Base-by-base conservation (phyloP, 257 asterid species). In the Solanum medicagineum region DNA sequence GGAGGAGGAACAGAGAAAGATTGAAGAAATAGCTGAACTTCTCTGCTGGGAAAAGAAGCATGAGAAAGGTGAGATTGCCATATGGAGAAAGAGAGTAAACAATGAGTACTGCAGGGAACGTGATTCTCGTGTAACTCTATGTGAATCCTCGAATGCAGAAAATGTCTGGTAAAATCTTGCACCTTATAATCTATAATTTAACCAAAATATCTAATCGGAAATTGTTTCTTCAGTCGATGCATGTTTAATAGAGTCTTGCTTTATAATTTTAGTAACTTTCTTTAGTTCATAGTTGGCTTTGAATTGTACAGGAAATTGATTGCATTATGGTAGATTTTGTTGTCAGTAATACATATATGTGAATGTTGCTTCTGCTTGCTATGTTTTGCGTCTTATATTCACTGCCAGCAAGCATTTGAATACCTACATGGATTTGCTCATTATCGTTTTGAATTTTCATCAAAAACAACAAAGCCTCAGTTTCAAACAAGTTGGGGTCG, bases 21-120 rank as follows among this genome's bases (percentile, higher is more conserved):
- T 90, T 54, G 90, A 90, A 86, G 90, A 86, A 47, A 85, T 86
- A 57, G 92, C 92, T 26, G 83, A 86, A 83, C 74, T 36, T 75
- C 92, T 90, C 73, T 90, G 92, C 77, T 90, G 92, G 92, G 92
- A 88, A 73, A 90, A 90, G 87, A 88, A 77, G 63, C 84, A 85
- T 9, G 91, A 88, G 81, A 85, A 85, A 83, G 89, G 85, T 53
- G 92, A 87, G 84, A 88, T 87, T 66, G 90, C 90, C 59, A 87
- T 90, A 55, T 90, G 92, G 92, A 90, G 89, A 85, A 90, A 90
- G 73, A 81, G 87, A 59, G 87, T 82, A 70, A 90, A 90, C 69
- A 81, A 82, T 10, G 85, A 85, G 77, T 81, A 74, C 68, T 88
- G 91, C 83, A 77, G 66, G 65, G 90, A 84, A 63, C 84, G 86